phyloP scores from a whole-genome alignment of 164 flowering plant genomes.

The Santalum album region DNA sequence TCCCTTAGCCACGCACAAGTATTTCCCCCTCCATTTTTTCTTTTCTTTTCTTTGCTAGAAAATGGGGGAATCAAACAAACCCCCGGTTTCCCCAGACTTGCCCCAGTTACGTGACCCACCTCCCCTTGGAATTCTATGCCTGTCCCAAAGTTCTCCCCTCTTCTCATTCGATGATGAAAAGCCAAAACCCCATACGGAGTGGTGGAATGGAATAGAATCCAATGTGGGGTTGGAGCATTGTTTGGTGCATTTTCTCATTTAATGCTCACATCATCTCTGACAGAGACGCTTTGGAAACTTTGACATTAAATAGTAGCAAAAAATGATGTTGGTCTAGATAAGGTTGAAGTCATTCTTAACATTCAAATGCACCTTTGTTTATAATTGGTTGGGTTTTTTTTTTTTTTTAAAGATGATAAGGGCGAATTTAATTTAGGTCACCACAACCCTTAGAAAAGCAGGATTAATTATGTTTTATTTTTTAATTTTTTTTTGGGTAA shows the following conservation, averaged over 20 bases:
- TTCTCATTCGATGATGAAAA: conserved; percentile 8
- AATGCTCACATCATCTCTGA: conserved; percentile 11
- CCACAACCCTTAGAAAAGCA: too few species aligned
- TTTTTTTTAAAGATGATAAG: too few species aligned
- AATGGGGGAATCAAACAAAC: too few species aligned
- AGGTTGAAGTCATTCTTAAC: conserved; percentile 14
- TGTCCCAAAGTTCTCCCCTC: conserved; percentile 4
- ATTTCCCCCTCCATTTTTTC: conserved; percentile 8
- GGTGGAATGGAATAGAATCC: conserved; percentile 30
- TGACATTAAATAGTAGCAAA: too few species aligned
- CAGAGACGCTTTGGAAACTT: conserved; percentile 11
- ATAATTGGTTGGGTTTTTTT: neutral
- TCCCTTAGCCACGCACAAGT: neutral
- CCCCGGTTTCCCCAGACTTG: conserved; percentile 9
- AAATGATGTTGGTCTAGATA: conserved; percentile 8
- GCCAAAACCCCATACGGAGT: conserved; percentile 8
- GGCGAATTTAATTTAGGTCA: too few species aligned
- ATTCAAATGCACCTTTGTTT: conserved; percentile 8
- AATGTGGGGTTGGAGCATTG: conserved; percentile 26
- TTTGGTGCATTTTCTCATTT: conserved; percentile 4
- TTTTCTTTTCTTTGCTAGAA: too few species aligned
- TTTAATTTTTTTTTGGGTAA: too few species aligned
- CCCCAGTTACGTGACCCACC: conserved; percentile 18
- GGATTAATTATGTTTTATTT: too few species aligned
- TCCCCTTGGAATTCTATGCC: conserved; percentile 9